Conservation (phyloP, 2,329 filamentous ascomycete species). For the Huntiella bhutanensis region DNA sequence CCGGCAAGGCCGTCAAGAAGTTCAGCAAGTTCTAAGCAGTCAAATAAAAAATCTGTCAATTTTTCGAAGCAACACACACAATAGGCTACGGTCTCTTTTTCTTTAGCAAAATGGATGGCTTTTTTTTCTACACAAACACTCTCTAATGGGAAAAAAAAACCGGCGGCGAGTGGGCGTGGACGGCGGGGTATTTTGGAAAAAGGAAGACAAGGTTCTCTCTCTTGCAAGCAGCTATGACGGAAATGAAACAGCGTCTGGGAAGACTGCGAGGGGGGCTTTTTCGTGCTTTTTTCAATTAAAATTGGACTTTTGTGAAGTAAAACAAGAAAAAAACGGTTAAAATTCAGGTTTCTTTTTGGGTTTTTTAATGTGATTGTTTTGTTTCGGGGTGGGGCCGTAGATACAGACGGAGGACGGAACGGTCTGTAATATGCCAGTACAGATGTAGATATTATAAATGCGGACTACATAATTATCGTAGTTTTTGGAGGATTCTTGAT, state of each 20-base stretch:
- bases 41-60: conserved; percentile 22
- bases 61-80: conserved; percentile 26
- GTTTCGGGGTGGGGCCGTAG: too few relatives aligned
- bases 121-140: conserved; percentile 7
- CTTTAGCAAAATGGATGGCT: conserved; percentile 12
- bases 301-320: conserved; percentile 11
- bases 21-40: conserved; percentile 90
- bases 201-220: too few relatives aligned
- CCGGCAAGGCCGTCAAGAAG: conserved; percentile 90
- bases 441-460: too few relatives aligned
- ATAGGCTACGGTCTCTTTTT: conserved; percentile 23
- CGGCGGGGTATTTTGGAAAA: too few relatives aligned
- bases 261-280: neutral
- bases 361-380: too few relatives aligned
- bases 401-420: too few relatives aligned
- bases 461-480: too few relatives aligned
- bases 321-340: conserved; percentile 10
- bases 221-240: conserved; percentile 7
- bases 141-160: too few relatives aligned
- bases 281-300: conserved; percentile 10
- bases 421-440: too few relatives aligned
- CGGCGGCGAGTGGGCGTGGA: neutral
- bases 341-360: conserved; percentile 2
- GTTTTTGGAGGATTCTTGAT: too few relatives aligned
- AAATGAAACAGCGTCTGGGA: conserved; percentile 11